These are phyloP conservation scores for Lecanosticta acicola DNA, from an alignment of 2,329 filamentous ascomycete species.

Conservation along the genomic window DNA sequence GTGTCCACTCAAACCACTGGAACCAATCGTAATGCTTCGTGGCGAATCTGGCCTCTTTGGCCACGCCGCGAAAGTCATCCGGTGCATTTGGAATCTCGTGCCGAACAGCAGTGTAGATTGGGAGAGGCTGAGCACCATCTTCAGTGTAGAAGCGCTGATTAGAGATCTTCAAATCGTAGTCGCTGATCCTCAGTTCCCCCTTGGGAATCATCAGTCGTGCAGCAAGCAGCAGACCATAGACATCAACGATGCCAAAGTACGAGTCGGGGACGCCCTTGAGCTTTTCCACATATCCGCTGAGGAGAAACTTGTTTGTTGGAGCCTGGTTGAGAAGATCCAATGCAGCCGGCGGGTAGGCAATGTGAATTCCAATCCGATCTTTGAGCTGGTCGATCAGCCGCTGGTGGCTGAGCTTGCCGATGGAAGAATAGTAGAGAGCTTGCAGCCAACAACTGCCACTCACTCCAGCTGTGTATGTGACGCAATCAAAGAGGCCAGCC, in stretches of 20 bases:
- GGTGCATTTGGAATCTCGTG: conserved; percentile 78
- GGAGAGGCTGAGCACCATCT: conserved; percentile 74
- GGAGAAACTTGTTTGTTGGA: conserved; percentile 86
- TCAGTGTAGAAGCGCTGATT: conserved; percentile 73
- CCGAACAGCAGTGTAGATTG: conserved; percentile 91
- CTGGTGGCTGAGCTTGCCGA: conserved; percentile 62
- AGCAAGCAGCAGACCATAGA: conserved; percentile 82
- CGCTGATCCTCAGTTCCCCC: conserved; percentile 71
- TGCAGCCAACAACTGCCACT: conserved; percentile 97
- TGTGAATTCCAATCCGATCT: conserved; percentile 75
- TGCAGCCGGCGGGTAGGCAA: conserved; percentile 84
- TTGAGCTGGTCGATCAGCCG: conserved; percentile 80
- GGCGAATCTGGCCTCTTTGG: conserved; percentile 29
- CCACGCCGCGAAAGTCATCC: conserved; percentile 31
- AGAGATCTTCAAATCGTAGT: conserved; percentile 81
- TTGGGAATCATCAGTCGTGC: conserved; percentile 80
- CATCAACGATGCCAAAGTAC: conserved; percentile 83
- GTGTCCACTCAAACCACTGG: conserved; percentile 95
- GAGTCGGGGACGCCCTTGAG: conserved; percentile 74
- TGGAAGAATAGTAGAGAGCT: conserved; percentile 74
- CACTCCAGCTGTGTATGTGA: conserved; percentile 91
- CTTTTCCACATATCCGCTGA: conserved; percentile 87
- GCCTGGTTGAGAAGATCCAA: conserved; percentile 76
- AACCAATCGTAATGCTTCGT: conserved; percentile 67
- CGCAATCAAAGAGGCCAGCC: conserved; percentile 84